Evolutionary conservation across 192 early-diverging fungal species (phyloP), one percentile per base, ranked within the genome.

Genomic region (Linnemannia zychae): DNA sequence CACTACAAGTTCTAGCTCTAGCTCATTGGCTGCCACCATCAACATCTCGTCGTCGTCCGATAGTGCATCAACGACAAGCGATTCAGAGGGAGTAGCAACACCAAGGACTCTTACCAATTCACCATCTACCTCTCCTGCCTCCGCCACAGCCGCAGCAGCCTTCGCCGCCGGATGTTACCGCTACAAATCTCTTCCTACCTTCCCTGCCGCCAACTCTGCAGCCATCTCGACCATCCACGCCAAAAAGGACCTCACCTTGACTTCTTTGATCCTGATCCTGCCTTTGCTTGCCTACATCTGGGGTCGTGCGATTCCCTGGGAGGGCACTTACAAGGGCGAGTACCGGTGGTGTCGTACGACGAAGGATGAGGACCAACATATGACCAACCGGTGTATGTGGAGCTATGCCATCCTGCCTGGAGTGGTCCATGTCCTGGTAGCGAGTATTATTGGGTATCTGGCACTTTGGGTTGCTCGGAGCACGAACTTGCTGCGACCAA

Each of bases 311-410:
- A 75, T 84, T 16, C 70, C 70, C 13, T 83, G 81, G 81, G 81
- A 83, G 31, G 81, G 81, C 0, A 74, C 73, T 0, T 70, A 74
- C 20, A 49, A 79, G 7, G 82, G 73, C 9, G 53, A 78, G 47
- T 24, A 47, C 17, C 53, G 48, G 16, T 84, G 82, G 82, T 84
- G 82, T 67, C 44, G 67, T 22, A 84, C 82, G 12, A 76, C 82
- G 4, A 24, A 5, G 4, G 73, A 76, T 3, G 3, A 5, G 18
- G 73, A 79, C 63, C 82, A 84, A 16, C 72, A 74, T 44, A 78
- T 74, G 82, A 84, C 82, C 34, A 79, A 84, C 40, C 72, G 60
- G 5, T 84, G 82, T 52, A 44, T 84, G 50, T 84, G 82, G 82
- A 33, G 77, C 9, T 84, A 84, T 46, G 31, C 82, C 9, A 22